A percentile compares a stretch with the other conserved stretches of the same genome.
phyloP scores from a whole-genome alignment of 1,284 basidiomycete species.

The Schizopora paradoxa region DNA sequence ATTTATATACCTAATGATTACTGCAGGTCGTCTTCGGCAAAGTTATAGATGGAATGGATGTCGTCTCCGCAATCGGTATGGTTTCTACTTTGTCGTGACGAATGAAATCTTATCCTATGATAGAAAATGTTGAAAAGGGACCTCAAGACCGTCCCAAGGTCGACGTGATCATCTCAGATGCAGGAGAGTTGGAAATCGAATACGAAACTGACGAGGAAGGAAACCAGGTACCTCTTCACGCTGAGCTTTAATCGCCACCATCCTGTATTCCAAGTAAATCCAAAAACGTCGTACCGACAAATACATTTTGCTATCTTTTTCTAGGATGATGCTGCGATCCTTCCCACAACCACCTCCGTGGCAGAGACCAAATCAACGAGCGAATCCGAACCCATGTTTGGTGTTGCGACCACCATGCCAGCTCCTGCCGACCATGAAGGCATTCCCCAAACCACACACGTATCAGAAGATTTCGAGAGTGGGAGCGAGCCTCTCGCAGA shows the following conservation, averaged over 20 bases:
- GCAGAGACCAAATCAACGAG: not conserved
- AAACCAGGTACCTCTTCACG: constrained; percentile 86
- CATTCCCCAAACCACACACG: constrained; percentile 9
- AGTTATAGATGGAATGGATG: constrained; percentile 86
- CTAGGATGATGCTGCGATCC: constrained; percentile 9
- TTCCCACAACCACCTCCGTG: not conserved
- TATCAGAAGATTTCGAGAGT: constrained; percentile 18
- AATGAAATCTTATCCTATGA: constrained; percentile 19
- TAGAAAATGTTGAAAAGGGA: constrained; percentile 70
- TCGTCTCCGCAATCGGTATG: constrained; percentile 70
- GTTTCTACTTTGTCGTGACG: constrained; percentile 11
- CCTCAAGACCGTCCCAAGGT: constrained; percentile 63
- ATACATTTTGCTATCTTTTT: constrained; percentile 26
- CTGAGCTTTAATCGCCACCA: constrained; percentile 63
- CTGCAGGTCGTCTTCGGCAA: constrained; percentile 84
- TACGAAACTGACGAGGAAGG: constrained; percentile 55
- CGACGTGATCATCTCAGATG: constrained; percentile 73
- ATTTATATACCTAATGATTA: constrained; percentile 10
- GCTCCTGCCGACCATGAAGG: constrained; percentile 16
- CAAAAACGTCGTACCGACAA: constrained; percentile 44
- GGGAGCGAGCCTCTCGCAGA: constrained; percentile 24
- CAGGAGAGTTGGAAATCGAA: constrained; percentile 75
- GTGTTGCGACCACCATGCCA: constrained; percentile 18
- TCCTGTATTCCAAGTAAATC: constrained; percentile 30
- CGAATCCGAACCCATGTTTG: constrained; percentile 7